phyloP scores from a whole-genome alignment of 1,139 yeast species.

The Lipomyces yarrowii region DNA sequence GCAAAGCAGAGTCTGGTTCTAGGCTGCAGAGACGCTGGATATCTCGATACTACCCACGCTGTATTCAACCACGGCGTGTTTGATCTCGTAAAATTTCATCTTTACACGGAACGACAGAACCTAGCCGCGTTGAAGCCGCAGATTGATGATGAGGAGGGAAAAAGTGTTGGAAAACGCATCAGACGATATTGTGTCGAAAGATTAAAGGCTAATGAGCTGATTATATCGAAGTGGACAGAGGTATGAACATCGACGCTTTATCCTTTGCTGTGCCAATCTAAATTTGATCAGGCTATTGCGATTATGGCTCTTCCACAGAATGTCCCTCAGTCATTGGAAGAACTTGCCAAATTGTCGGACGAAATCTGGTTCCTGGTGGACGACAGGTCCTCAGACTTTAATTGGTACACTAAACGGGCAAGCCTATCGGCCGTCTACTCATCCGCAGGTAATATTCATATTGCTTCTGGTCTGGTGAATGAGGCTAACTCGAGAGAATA shows the following conservation, averaged over 20 bases:
- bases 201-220: conserved; percentile 61
- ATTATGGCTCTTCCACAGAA: conserved; percentile 59
- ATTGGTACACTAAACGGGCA: conserved; percentile 90
- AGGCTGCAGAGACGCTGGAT: conserved; percentile 63
- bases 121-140: conserved; percentile 38
- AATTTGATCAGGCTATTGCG: conserved; percentile 53
- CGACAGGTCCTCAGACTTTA: conserved; percentile 79
- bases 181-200: conserved; percentile 60
- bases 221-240: conserved; percentile 45
- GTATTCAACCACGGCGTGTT: conserved; percentile 58
- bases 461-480: not conserved
- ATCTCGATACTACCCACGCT: conserved; percentile 67
- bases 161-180: conserved; percentile 44
- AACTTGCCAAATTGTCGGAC: conserved; percentile 75
- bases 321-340: conserved; percentile 55
- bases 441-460: conserved; percentile 40
- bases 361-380: conserved; percentile 82
- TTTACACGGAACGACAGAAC: conserved; percentile 52
- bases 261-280: not conserved
- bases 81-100: conserved; percentile 68
- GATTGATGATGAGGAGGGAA: conserved; percentile 39
- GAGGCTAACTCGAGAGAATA: conserved; percentile 14
- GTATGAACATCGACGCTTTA: conserved; percentile 24
- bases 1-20: conserved; percentile 58
- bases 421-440: conserved; percentile 71